Base-by-base conservation (phyloP, 495 filamentous ascomycete species). In the Pseudoneurospora amorphoporcata region DNA sequence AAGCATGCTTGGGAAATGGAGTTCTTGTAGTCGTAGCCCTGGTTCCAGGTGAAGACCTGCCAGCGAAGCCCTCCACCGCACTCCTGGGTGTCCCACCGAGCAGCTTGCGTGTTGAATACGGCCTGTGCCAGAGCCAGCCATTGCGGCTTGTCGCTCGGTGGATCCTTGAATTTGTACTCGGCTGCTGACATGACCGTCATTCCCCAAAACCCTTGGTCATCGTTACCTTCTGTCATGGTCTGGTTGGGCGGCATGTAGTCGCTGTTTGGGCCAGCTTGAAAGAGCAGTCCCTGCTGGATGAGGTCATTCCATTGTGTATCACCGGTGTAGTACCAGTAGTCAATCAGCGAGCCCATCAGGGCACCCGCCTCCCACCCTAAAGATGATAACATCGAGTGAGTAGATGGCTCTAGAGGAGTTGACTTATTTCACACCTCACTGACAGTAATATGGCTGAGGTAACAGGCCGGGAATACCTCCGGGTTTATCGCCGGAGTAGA, bases 21-120 rank as follows among this genome's bases (percentile, higher is more conserved):
- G 78, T 94, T 94, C 78, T 93, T 93, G 80, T 90, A 92, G 71
- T 88, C 86, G 79, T 91, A 95, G 2, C 93, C 94, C 10, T 85
- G 88, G 82, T 94, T 92, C 81, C 90, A 94, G 3, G 87, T 85
- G 79, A 88, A 93, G 53, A 95, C 92, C 83, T 96, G 93, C 93
- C 93, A 96, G 40, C 90, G 85, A 68, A 96, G 82, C 1, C 94
- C 93, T 58, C 93, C 93, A 39, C 86, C 85, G 79, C 93, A 97
- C 19, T 86, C 86, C 7, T 80, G 75, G 2, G 81, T 81, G 72
- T 94, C 85, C 92, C 92, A 95, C 3, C 91, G 84, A 0, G 83
- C 80, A 3, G 87, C 88, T 76, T 92, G 91, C 2, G 88, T 88
- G 79, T 94, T 94, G 82, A 94, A 95, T 1, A 90, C 91, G 8